Conservation (phyloP, 306 rosid species). For the Lotus japonicus region DNA sequence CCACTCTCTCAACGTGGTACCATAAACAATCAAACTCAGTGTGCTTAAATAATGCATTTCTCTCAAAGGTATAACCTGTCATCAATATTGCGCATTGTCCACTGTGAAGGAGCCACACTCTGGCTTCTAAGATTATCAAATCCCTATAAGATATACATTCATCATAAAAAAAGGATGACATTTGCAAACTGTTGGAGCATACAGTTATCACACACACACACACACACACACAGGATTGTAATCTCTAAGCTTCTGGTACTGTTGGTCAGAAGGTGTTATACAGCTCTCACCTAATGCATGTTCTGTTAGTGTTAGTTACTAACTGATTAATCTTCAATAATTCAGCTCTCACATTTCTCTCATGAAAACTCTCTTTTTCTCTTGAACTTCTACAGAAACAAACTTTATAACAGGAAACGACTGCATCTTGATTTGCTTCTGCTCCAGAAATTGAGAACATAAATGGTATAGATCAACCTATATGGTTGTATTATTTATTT, state of each 20-base stretch:
- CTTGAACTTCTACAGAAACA: background rate
- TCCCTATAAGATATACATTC: constrained; percentile 53
- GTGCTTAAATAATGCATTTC: constrained; percentile 15
- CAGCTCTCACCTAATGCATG: too few relatives aligned
- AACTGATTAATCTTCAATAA: too few relatives aligned
- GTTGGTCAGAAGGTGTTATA: too few relatives aligned
- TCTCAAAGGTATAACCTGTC: constrained; percentile 60
- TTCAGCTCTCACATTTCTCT: too few relatives aligned
- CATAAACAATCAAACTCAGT: background rate
- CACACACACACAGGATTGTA: too few relatives aligned
- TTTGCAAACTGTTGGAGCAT: too few relatives aligned
- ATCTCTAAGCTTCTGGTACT: too few relatives aligned
- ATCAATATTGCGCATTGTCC: constrained; percentile 95
- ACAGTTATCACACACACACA: too few relatives aligned
- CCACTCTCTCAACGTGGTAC: background rate
- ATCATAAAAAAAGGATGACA: background rate
- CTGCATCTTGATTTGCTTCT: constrained; percentile 19
- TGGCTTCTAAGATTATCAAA: constrained; percentile 91
- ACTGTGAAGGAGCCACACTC: constrained; percentile 87
- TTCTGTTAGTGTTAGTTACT: too few relatives aligned
- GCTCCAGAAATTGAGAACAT: constrained; percentile 2
- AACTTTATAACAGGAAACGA: background rate
- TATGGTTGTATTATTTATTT: background rate
- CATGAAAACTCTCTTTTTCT: too few relatives aligned
- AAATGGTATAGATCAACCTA: background rate